A percentile compares a stretch with the other conserved stretches of the same genome.
These are phyloP conservation scores for Lachancea sp. DNA, from an alignment of 805 yeast species.

Conservation along the genomic window DNA sequence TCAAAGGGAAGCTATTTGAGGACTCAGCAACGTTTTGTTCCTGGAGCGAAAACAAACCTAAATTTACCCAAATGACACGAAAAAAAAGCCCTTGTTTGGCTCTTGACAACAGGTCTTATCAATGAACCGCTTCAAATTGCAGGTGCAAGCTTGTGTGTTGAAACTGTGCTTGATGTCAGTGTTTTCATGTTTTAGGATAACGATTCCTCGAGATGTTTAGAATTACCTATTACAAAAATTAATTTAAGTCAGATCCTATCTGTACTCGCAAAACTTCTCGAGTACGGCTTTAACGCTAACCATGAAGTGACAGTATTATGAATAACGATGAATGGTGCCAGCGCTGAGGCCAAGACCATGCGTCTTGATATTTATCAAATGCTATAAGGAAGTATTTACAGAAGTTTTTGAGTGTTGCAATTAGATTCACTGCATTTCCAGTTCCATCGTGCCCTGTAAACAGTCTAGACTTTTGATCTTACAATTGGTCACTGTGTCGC, in stretches of 20 bases:
- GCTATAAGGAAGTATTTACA: not conserved
- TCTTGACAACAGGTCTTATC: too few relatives aligned
- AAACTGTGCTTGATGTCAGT: too few relatives aligned
- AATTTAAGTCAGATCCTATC: not conserved
- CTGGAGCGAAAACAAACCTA: too few relatives aligned
- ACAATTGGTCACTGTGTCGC: constrained; percentile 38
- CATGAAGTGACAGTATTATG: not conserved
- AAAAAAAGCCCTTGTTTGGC: too few relatives aligned
- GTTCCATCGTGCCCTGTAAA: constrained; percentile 37
- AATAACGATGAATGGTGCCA: not conserved
- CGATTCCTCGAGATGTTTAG: not conserved
- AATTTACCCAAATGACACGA: too few relatives aligned
- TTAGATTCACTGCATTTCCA: constrained; percentile 14
- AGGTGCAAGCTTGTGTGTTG: too few relatives aligned
- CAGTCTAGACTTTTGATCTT: constrained; percentile 38
- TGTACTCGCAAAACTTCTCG: not conserved
- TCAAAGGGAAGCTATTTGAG: too few relatives aligned
- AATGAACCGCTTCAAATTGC: too few relatives aligned
- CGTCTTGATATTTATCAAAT: not conserved
- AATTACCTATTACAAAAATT: not conserved
- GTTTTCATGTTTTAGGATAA: too few relatives aligned
- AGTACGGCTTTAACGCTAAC: not conserved
- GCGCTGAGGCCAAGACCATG: not conserved
- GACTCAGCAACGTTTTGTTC: too few relatives aligned
- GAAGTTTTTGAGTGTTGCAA: not conserved